These are phyloP conservation scores for Aschersonia sp. DNA, from an alignment of 2,329 filamentous ascomycete species.

Conservation along the genomic window DNA sequence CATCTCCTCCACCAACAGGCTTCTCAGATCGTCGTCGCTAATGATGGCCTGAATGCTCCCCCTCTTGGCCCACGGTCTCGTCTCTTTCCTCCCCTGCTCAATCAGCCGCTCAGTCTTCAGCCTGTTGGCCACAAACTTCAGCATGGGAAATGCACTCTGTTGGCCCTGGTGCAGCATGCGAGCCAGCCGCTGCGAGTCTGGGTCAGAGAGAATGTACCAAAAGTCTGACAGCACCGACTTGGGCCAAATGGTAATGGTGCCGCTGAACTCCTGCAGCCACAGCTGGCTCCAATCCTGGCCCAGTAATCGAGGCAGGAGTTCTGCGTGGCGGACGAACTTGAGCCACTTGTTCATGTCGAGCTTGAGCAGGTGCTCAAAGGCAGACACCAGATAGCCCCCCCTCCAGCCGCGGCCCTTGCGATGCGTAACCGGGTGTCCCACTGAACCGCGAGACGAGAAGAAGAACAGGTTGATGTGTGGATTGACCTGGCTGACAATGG, in stretches of 20 bases:
- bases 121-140: constrained; percentile 81
- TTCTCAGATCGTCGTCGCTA: constrained; percentile 43
- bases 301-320: constrained; percentile 75
- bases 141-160: constrained; percentile 76
- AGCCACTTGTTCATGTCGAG: constrained; percentile 97
- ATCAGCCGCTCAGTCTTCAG: constrained; percentile 65
- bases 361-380: constrained; percentile 88
- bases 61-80: constrained; percentile 29
- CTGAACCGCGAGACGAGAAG: constrained; percentile 84
- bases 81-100: constrained; percentile 42
- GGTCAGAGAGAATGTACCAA: constrained; percentile 73
- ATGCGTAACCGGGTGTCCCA: constrained; percentile 88
- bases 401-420: constrained; percentile 89
- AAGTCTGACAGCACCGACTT: constrained; percentile 69
- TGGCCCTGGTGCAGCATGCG: constrained; percentile 85
- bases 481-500: constrained; percentile 78
- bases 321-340: constrained; percentile 81
- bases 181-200: constrained; percentile 57
- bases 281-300: constrained; percentile 96
- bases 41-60: constrained; percentile 45
- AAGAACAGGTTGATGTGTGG: constrained; percentile 98
- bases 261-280: constrained; percentile 89
- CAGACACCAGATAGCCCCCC: constrained; percentile 84
- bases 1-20: constrained; percentile 26
- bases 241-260: constrained; percentile 94